phyloP scores from a whole-genome alignment of 768 basidiomycete species.

The Auriculariales sp. region DNA sequence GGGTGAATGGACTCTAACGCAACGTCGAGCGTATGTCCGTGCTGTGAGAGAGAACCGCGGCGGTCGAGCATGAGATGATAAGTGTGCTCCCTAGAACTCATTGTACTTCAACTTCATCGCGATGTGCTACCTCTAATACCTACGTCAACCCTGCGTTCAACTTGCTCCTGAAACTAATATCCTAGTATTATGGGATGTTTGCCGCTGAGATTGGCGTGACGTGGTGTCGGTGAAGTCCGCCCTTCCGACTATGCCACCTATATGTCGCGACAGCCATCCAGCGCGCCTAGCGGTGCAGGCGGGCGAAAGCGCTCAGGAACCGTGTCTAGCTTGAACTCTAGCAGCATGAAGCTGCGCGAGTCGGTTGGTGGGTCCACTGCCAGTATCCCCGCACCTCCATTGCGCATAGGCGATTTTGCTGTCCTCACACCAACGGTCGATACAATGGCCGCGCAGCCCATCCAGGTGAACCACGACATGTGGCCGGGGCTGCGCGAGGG shows the following conservation, averaged over 20 bases:
- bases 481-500: constrained; percentile 74
- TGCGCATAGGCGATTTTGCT: constrained; percentile 49
- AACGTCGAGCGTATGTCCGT: not conserved
- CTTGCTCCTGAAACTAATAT: too few species aligned
- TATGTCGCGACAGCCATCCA: not conserved
- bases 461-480: constrained; percentile 56
- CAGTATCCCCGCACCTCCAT: constrained; percentile 22
- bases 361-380: not conserved
- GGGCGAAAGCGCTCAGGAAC: not conserved
- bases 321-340: not conserved
- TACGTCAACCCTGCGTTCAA: too few species aligned
- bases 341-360: not conserved
- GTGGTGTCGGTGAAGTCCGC: not conserved
- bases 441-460: constrained; percentile 44
- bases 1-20: not conserved
- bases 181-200: too few species aligned
- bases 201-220: not conserved
- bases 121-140: too few species aligned
- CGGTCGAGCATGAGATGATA: too few species aligned
- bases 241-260: not conserved
- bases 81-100: too few species aligned
- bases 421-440: constrained; percentile 63
- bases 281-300: not conserved
- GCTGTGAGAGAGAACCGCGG: not conserved
- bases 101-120: too few species aligned